Conservation (phyloP, 2,329 filamentous ascomycete species). For the Plenodomus tracheiphilus region DNA sequence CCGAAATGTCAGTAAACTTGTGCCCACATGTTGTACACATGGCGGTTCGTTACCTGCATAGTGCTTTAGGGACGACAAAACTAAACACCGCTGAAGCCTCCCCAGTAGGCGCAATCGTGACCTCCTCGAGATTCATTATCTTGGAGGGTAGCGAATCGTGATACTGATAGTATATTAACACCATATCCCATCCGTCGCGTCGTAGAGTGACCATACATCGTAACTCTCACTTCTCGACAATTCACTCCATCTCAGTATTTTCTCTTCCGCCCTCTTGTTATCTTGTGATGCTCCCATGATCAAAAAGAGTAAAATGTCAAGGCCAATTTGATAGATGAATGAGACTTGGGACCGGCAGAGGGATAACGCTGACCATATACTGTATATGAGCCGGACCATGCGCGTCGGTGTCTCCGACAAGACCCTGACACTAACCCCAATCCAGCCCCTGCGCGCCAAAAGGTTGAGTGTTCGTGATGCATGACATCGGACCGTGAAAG, state of each 20-base stretch:
- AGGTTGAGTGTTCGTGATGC: not conserved
- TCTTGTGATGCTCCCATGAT: not conserved
- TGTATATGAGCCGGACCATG: no score
- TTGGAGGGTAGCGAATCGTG: constrained; percentile 37
- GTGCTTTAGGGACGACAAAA: constrained; percentile 48
- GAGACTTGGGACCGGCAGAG: no score
- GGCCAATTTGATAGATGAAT: no score
- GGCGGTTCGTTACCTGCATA: constrained; percentile 50
- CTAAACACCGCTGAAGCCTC: constrained; percentile 47
- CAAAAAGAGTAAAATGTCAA: no score
- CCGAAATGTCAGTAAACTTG: no score
- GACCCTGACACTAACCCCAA: not conserved
- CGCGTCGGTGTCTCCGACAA: constrained; percentile 1
- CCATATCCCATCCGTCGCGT: not conserved
- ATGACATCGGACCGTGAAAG: not conserved
- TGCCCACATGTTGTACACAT: no score
- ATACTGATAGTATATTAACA: constrained; percentile 23
- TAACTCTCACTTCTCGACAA: constrained; percentile 29
- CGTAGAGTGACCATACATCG: constrained; percentile 15
- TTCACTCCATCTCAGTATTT: constrained; percentile 14
- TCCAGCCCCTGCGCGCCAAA: not conserved
- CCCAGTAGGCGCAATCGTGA: constrained; percentile 34
- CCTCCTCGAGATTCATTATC: constrained; percentile 42
- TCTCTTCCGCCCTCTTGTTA: not conserved
- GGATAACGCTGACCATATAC: no score